These are phyloP conservation scores for Marchantia paleacea DNA, from an alignment of 225 moss, liverwort and hornwort genomes.

Conservation along the genomic window DNA sequence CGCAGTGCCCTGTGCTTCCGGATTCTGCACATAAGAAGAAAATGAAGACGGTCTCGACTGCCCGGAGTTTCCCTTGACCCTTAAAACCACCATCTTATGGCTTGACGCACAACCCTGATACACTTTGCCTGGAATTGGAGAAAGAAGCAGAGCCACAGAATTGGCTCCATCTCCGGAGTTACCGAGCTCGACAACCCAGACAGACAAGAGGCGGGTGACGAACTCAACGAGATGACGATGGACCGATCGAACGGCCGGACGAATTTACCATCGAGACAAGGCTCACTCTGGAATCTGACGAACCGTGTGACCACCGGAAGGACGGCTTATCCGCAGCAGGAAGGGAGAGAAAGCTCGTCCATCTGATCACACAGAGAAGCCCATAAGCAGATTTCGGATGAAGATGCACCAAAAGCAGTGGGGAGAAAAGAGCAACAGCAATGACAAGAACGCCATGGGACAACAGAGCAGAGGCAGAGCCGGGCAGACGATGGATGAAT, in stretches of 20 bases:
- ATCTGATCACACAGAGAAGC: slow-evolving; percentile 24
- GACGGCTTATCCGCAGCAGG: not conserved
- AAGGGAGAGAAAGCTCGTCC: not conserved
- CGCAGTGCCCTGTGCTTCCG: not conserved
- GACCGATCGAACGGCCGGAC: not conserved
- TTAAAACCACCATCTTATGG: slow-evolving; percentile 21
- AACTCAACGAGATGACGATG: no score
- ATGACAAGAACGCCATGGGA: slow-evolving; percentile 36
- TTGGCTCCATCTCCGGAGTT: slow-evolving; percentile 28
- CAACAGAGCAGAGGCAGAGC: slow-evolving; percentile 47
- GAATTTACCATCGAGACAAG: no score
- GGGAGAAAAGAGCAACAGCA: slow-evolving; percentile 34
- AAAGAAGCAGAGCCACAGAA: slow-evolving; percentile 42
- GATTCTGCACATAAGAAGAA: not conserved
- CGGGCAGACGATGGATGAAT: not conserved
- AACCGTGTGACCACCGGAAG: not conserved
- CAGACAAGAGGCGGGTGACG: not conserved
- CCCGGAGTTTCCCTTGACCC: not conserved
- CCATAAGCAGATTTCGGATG: slow-evolving; percentile 39
- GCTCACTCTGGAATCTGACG: no score
- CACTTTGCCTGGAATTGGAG: slow-evolving; percentile 39
- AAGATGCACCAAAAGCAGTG: slow-evolving; percentile 50
- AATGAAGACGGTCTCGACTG: not conserved
- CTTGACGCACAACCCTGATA: slow-evolving; percentile 30
- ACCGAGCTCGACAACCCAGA: not conserved